phyloP scores from a whole-genome alignment of 805 yeast species.

The Candida gorgasii region DNA sequence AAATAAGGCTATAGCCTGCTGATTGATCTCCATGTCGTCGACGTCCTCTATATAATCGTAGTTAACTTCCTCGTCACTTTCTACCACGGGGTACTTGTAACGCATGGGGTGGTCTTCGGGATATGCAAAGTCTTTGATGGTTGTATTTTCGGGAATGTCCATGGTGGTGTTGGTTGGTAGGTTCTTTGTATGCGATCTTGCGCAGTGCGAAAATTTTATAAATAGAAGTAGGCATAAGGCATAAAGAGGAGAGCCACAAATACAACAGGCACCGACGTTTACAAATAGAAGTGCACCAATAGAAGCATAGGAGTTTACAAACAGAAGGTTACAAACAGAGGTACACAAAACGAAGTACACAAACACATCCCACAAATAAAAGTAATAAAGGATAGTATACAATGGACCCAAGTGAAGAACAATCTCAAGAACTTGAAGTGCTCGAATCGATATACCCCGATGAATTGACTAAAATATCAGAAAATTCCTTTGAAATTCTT shows the following conservation, averaged over 20 bases:
- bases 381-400: neutral
- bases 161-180: neutral
- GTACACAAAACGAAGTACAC: neutral
- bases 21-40: constrained; percentile 34
- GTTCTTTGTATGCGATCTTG: neutral
- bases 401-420: constrained; percentile 84
- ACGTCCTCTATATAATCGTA: constrained; percentile 10
- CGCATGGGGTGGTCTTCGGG: constrained; percentile 67
- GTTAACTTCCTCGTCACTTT: constrained; percentile 14
- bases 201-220: neutral
- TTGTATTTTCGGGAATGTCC: constrained; percentile 26
- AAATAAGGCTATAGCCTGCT: constrained; percentile 80
- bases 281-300: neutral
- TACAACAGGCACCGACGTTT: no score
- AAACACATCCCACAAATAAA: neutral
- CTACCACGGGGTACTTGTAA: constrained; percentile 46
- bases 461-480: constrained; percentile 52
- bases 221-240: neutral
- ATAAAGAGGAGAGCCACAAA: neutral
- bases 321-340: neutral
- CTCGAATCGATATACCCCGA: constrained; percentile 92
- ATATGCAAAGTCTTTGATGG: constrained; percentile 84
- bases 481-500: constrained; percentile 51
- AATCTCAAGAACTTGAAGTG: constrained; percentile 85
- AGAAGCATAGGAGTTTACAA: neutral